Evolutionary conservation across 352 stramenopile genomes (phyloP).

Genomic region (Vaucheria bursata): DNA sequence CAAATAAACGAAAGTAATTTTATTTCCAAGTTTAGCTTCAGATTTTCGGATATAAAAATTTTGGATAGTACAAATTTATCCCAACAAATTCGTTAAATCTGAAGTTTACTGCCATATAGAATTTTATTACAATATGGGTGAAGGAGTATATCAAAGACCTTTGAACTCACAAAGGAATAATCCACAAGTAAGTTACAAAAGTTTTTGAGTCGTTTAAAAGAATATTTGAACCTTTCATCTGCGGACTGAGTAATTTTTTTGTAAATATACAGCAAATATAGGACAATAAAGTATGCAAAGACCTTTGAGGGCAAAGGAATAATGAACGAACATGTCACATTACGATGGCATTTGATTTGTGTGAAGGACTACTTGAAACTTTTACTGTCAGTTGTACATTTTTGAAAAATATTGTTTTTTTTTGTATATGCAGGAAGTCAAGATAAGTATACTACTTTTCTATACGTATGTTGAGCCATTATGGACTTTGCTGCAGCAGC

Average conservation of each 20-base stretch:
- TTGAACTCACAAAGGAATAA: no score
- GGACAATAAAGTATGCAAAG: neutral
- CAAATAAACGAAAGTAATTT: no score
- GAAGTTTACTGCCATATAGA: no score
- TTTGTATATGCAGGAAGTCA: neutral
- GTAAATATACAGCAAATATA: neutral
- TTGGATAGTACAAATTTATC: no score
- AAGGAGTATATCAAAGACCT: no score
- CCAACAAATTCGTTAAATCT: no score
- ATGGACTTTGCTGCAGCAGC: slow-evolving; percentile 55
- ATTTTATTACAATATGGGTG: no score
- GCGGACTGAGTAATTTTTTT: neutral
- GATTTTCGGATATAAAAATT: no score
- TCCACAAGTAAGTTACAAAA: no score
- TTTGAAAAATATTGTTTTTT: neutral
- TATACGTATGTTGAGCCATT: slow-evolving; percentile 65
- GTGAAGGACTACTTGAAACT: neutral
- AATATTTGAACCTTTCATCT: no score
- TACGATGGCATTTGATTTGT: neutral
- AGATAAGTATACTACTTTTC: slow-evolving; percentile 60
- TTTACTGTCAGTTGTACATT: neutral
- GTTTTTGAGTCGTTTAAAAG: no score
- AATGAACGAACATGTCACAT: neutral
- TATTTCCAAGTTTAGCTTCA: no score
- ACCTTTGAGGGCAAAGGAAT: neutral